phyloP scores from a whole-genome alignment of 495 filamentous ascomycete species.

The Patellaria atrata region DNA sequence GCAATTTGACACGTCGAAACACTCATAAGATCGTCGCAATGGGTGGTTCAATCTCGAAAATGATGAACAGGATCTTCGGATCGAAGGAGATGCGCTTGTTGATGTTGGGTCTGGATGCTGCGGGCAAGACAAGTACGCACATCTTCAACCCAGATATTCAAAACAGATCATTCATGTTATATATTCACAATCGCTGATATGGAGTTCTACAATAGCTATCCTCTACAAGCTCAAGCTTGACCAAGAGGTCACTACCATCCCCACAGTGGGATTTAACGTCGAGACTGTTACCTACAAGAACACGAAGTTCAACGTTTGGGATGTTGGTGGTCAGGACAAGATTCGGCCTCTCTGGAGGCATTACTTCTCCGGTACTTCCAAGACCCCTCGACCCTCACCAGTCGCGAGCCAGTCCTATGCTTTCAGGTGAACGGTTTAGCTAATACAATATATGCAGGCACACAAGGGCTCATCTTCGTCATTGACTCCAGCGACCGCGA shows the following conservation, averaged over 20 bases:
- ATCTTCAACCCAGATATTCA: background rate
- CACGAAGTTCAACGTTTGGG: conserved; percentile 99
- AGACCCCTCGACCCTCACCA: conserved; percentile 1
- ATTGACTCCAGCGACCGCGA: conserved; percentile 81
- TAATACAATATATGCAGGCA: conserved; percentile 38
- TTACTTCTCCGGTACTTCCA: conserved; percentile 72
- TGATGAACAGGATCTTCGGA: conserved; percentile 95
- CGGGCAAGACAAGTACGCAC: conserved; percentile 81
- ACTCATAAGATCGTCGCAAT: conserved; percentile 29
- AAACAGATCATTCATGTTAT: background rate
- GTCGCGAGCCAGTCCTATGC: conserved; percentile 3
- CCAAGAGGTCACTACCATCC: conserved; percentile 97
- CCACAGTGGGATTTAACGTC: conserved; percentile 97
- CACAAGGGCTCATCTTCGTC: conserved; percentile 95
- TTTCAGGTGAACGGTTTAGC: background rate
- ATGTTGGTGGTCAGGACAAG: conserved; percentile 99
- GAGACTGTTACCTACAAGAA: conserved; percentile 99
- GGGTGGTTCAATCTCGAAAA: conserved; percentile 72
- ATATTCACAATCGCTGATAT: conserved; percentile 4
- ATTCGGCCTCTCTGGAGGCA: conserved; percentile 96
- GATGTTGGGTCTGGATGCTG: conserved; percentile 95
- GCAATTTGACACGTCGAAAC: too few relatives aligned
- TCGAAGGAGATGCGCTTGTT: conserved; percentile 96
- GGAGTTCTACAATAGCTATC: conserved; percentile 47
- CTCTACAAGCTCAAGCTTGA: conserved; percentile 99